Conservation (phyloP, 768 basidiomycete species). For the Chlorophyllum brunneum region DNA sequence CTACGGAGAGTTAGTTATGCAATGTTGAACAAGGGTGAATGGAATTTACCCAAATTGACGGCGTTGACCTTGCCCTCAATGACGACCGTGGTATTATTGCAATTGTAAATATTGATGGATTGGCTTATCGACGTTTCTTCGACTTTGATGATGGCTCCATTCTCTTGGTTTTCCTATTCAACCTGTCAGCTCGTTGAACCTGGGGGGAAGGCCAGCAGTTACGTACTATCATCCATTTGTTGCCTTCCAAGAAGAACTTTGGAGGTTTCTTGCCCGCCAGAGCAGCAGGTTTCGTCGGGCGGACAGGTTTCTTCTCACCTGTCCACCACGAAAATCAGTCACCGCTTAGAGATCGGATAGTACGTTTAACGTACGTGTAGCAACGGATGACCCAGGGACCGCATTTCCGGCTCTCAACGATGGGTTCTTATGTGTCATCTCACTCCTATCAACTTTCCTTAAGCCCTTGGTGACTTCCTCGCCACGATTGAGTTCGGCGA, state of each 20-base stretch:
- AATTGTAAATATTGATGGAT: conserved; percentile 83
- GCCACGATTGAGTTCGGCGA: conserved; percentile 88
- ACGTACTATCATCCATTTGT: conserved; percentile 88
- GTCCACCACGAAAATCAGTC: conserved; percentile 1
- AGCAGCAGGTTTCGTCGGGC: conserved; percentile 81
- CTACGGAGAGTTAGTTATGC: conserved; percentile 34
- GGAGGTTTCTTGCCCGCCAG: conserved; percentile 88
- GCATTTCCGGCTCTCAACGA: conserved; percentile 65
- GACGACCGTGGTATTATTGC: conserved; percentile 79
- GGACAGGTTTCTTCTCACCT: conserved; percentile 62
- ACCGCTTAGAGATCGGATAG: neutral
- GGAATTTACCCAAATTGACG: conserved; percentile 71
- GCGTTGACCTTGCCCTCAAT: conserved; percentile 96
- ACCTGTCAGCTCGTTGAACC: neutral
- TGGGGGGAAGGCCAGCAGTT: neutral
- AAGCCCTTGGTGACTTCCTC: conserved; percentile 87
- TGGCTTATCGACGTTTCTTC: conserved; percentile 78
- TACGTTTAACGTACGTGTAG: conserved; percentile 13
- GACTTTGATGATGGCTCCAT: conserved; percentile 65
- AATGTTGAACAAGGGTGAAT: conserved; percentile 3
- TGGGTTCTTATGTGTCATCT: conserved; percentile 99
- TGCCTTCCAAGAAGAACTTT: conserved; percentile 87
- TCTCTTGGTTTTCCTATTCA: conserved; percentile 87
- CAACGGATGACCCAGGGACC: conserved; percentile 34
- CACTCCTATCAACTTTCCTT: conserved; percentile 91